Percentiles rank a stretch among this genome's conserved stretches.
These are phyloP conservation scores for Apiospora aurea DNA, from an alignment of 2,329 filamentous ascomycete species.

Conservation along the genomic window DNA sequence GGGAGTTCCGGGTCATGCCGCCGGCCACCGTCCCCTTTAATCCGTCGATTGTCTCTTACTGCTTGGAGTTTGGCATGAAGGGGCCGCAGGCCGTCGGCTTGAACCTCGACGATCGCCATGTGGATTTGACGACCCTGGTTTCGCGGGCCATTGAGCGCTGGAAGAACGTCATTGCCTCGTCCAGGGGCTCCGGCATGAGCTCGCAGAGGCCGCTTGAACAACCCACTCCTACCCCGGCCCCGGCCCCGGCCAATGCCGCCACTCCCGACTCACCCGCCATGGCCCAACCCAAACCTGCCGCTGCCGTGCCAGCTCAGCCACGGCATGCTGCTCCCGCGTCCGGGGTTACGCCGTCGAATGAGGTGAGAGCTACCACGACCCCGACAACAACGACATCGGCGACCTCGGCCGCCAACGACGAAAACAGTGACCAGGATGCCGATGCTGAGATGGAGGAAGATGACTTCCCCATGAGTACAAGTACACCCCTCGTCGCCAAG, in stretches of 20 bases:
- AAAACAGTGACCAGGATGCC: conserved; percentile 53
- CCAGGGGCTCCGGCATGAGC: conserved; percentile 56
- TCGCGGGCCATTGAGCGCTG: conserved; percentile 65
- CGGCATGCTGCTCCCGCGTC: conserved; percentile 21
- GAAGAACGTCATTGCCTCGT: conserved; percentile 66
- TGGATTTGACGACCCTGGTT: conserved; percentile 60
- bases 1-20: conserved; percentile 62
- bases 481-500: conserved; percentile 47
- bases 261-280: conserved; percentile 30
- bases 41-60: conserved; percentile 53
- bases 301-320: conserved; percentile 30
- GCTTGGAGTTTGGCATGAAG: conserved; percentile 55
- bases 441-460: conserved; percentile 64
- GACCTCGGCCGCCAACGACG: conserved; percentile 47
- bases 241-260: conserved; percentile 34
- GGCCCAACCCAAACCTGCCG: conserved; percentile 29
- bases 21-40: conserved; percentile 62
- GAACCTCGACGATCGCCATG: conserved; percentile 57
- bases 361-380: conserved; percentile 22
- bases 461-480: conserved; percentile 59
- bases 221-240: conserved; percentile 31
- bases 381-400: conserved; percentile 28
- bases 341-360: neutral
- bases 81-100: conserved; percentile 52
- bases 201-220: conserved; percentile 58